These are phyloP conservation scores for Skeletonema costatum DNA, from an alignment of 108 stramenopile species.

Conservation along the genomic window DNA sequence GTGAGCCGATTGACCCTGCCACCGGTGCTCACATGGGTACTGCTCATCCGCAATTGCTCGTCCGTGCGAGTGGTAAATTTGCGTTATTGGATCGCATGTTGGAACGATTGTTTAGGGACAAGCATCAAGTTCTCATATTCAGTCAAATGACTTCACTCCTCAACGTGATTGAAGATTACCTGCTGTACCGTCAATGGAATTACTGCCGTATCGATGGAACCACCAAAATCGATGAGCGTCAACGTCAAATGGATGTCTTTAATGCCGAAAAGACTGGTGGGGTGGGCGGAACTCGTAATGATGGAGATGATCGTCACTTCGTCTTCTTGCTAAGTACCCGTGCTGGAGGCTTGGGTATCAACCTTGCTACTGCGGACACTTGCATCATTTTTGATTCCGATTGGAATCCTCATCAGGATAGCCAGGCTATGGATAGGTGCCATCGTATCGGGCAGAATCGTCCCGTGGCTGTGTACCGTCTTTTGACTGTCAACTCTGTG, in stretches of 20 bases:
- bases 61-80: conserved; percentile 96
- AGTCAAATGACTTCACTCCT: conserved; percentile 97
- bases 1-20: conserved; percentile 89
- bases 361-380: conserved; percentile 94
- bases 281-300: conserved; percentile 63
- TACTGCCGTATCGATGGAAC: conserved; percentile 96
- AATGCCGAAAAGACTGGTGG: conserved; percentile 87
- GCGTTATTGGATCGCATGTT: conserved; percentile 97
- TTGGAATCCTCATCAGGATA: conserved; percentile 97
- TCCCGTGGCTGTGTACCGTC: conserved; percentile 95
- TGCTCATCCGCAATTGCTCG: conserved; percentile 86
- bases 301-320: conserved; percentile 80
- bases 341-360: conserved; percentile 97
- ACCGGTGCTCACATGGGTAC: conserved; percentile 83
- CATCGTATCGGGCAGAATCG: conserved; percentile 93
- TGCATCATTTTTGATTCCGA: conserved; percentile 99
- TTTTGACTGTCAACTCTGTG: conserved; percentile 93
- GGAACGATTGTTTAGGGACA: conserved; percentile 84
- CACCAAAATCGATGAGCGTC: conserved; percentile 96
- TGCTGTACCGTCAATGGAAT: conserved; percentile 77
- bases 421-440: conserved; percentile 93
- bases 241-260: conserved; percentile 93
- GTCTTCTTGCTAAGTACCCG: conserved; percentile 95
- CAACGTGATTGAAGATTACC: conserved; percentile 96
- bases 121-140: conserved; percentile 98